A percentile compares a stretch with the other conserved stretches of the same genome.
These are phyloP conservation scores for Linderniella brevidens DNA, from an alignment of 257 asterid species.

Conservation along the genomic window DNA sequence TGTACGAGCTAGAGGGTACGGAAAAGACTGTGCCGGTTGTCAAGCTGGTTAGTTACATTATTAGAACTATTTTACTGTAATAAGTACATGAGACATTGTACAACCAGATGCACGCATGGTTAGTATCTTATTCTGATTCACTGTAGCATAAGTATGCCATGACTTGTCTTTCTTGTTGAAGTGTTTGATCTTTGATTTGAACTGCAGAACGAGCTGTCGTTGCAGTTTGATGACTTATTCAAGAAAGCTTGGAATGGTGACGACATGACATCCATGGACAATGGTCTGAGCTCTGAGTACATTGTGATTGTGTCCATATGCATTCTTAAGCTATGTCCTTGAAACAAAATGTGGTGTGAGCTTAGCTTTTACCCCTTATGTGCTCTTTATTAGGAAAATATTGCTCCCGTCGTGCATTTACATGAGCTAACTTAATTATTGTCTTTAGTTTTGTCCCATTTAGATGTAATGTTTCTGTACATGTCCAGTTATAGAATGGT, in stretches of 20 bases:
- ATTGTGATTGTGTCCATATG: conserved; percentile 10
- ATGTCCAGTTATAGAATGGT: too few relatives aligned
- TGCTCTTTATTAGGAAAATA: too few relatives aligned
- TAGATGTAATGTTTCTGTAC: too few relatives aligned
- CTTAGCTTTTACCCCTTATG: too few relatives aligned
- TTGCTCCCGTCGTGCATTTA: too few relatives aligned
- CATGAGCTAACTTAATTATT: too few relatives aligned
- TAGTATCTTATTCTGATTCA: too few relatives aligned
- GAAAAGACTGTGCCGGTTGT: conserved; percentile 25
- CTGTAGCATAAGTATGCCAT: neutral
- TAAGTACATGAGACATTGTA: neutral
- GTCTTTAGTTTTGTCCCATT: too few relatives aligned
- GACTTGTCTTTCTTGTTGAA: conserved; percentile 7
- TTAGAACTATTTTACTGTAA: conserved; percentile 5
- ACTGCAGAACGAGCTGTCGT: conserved; percentile 72
- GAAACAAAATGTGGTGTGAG: too few relatives aligned
- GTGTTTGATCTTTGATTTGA: conserved; percentile 9
- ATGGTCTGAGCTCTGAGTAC: conserved; percentile 40
- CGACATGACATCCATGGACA: conserved; percentile 23
- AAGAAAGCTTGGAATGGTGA: conserved; percentile 95
- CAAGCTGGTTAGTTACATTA: conserved; percentile 41
- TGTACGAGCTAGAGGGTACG: conserved; percentile 21
- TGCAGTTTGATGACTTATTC: conserved; percentile 92
- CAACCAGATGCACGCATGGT: too few relatives aligned
- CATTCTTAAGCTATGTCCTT: neutral